Conservation (phyloP, 768 basidiomycete genomes). For the Mycena albidolilacea region DNA sequence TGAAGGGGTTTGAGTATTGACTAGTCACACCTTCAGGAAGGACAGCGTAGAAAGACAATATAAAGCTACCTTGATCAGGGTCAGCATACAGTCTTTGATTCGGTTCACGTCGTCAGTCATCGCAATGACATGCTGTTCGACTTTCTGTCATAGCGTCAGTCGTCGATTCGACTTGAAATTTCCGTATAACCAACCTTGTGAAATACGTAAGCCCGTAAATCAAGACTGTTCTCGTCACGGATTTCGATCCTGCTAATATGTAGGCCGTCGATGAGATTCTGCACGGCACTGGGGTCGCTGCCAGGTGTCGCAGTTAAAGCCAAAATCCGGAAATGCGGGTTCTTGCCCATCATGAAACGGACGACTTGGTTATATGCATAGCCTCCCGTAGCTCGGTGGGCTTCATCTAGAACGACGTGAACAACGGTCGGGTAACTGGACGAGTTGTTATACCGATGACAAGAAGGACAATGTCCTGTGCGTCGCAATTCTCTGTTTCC, state of each 20-base stretch:
- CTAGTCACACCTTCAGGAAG: constrained; percentile 40
- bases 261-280: constrained; percentile 90
- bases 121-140: constrained; percentile 83
- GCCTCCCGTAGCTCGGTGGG: constrained; percentile 93
- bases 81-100: constrained; percentile 77
- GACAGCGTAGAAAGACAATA: constrained; percentile 8
- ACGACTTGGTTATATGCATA: constrained; percentile 94
- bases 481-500: constrained; percentile 78
- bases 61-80: constrained; percentile 79
- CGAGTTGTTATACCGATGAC: constrained; percentile 78
- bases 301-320: constrained; percentile 98
- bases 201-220: constrained; percentile 88
- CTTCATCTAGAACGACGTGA: constrained; percentile 78
- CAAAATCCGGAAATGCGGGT: constrained; percentile 92
- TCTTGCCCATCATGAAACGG: constrained; percentile 93
- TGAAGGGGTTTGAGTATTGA: constrained; percentile 52
- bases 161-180: not conserved
- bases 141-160: constrained; percentile 60
- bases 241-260: constrained; percentile 98
- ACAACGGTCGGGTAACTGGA: constrained; percentile 12
- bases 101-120: constrained; percentile 78
- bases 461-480: constrained; percentile 84
- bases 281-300: constrained; percentile 87
- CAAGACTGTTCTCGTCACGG: constrained; percentile 90
- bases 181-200: constrained; percentile 74